A percentile compares a stretch with the other conserved stretches of the same genome.
Evolutionary conservation across 345 rosid species (phyloP).

Genomic region (Eucalyptus camaldulensis): DNA sequence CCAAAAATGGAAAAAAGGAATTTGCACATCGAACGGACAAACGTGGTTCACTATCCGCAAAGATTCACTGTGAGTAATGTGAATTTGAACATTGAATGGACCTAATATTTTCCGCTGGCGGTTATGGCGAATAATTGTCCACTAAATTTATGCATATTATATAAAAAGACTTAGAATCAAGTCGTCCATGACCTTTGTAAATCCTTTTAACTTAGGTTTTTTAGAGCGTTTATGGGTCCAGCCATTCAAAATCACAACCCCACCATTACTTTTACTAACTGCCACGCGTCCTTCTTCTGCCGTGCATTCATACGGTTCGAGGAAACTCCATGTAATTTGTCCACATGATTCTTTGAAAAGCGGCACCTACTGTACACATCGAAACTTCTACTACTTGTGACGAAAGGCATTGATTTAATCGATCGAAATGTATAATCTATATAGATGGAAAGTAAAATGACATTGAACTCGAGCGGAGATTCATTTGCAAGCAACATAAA

Average conservation of each 20-base stretch:
- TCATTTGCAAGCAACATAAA: neutral
- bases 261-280: neutral
- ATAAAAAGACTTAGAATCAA: neutral
- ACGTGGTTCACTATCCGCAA: neutral
- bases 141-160: neutral
- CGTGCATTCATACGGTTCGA: neutral
- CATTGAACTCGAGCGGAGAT: neutral
- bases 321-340: neutral
- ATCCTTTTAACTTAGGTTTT: neutral
- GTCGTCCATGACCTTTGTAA: accelerated
- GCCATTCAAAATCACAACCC: neutral
- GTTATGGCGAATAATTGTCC: neutral
- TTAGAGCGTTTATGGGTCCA: neutral
- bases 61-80: neutral
- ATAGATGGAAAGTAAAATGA: neutral
- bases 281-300: neutral
- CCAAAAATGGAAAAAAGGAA: neutral
- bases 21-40: neutral
- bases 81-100: neutral
- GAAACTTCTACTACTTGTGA: neutral
- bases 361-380: neutral
- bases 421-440: neutral
- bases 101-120: neutral
- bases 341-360: neutral
- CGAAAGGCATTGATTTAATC: accelerated